A percentile compares a stretch with the other conserved stretches of the same genome.
Conservation (phyloP, 2,329 filamentous ascomycete genomes). For the Cercospora janseana region DNA sequence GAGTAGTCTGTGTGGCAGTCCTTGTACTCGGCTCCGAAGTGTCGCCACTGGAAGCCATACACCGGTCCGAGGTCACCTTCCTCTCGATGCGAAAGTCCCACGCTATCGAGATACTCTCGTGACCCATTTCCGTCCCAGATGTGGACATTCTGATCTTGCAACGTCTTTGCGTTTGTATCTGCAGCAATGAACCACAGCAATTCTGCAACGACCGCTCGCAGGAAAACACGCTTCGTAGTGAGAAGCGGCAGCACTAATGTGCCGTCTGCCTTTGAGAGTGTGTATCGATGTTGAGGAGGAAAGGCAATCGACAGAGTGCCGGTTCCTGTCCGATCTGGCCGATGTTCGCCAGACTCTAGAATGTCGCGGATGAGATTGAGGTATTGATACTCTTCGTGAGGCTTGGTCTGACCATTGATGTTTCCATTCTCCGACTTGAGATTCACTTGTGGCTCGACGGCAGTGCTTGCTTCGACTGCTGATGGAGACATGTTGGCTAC, state of each 20-base stretch:
- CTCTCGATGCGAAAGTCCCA: slow-evolving; percentile 76
- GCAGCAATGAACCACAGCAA: slow-evolving; percentile 94
- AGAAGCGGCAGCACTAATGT: slow-evolving; percentile 80
- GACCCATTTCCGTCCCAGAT: slow-evolving; percentile 99
- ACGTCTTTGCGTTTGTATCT: slow-evolving; percentile 72
- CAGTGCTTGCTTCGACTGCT: slow-evolving; percentile 28
- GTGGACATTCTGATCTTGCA: slow-evolving; percentile 79
- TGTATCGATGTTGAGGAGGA: slow-evolving; percentile 81
- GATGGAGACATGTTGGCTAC: slow-evolving; percentile 33
- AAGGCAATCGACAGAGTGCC: slow-evolving; percentile 89
- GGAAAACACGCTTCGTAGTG: slow-evolving; percentile 95
- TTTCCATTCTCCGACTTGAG: slow-evolving; percentile 25
- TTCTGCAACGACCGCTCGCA: slow-evolving; percentile 83
- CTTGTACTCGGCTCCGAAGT: slow-evolving; percentile 89
- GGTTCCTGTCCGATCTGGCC: slow-evolving; percentile 91
- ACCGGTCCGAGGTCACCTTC: slow-evolving; percentile 91
- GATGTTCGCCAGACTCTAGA: slow-evolving; percentile 76
- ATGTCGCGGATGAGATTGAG: slow-evolving; percentile 85
- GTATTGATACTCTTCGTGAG: slow-evolving; percentile 91
- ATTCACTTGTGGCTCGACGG: slow-evolving; percentile 12
- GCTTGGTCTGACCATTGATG: slow-evolving; percentile 28
- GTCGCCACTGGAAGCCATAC: slow-evolving; percentile 98
- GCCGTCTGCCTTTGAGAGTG: slow-evolving; percentile 61
- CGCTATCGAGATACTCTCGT: slow-evolving; percentile 81
- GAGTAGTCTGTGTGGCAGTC: slow-evolving; percentile 78